A percentile compares a stretch with the other conserved stretches of the same genome.
phyloP scores from a whole-genome alignment of 805 yeast species.

The Wickerhamomyces bisporus region DNA sequence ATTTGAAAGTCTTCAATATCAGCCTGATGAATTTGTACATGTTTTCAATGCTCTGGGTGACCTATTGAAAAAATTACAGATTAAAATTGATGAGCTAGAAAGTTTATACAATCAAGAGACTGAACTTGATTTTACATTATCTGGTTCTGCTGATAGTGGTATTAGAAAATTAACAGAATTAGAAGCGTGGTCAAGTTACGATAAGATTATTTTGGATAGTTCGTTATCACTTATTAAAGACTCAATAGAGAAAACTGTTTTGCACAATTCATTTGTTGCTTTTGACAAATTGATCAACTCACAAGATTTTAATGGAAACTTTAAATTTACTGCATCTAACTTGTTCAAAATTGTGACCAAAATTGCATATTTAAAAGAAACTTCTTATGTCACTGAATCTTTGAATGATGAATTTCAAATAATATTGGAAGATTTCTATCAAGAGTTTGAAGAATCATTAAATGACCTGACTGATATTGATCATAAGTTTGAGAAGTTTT shows the following conservation, averaged over 20 bases:
- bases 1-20: conserved; percentile 17
- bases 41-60: conserved; percentile 27
- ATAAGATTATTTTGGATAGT: conserved; percentile 37
- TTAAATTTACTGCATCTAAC: conserved; percentile 13
- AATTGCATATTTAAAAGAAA: conserved; percentile 10
- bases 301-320: conserved; percentile 21
- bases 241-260: conserved; percentile 45
- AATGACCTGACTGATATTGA: conserved; percentile 29
- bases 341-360: conserved; percentile 13
- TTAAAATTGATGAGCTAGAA: conserved; percentile 50
- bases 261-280: conserved; percentile 49
- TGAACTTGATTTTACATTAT: conserved; percentile 48
- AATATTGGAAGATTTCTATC: conserved; percentile 15
- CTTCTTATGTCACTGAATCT: conserved; percentile 8
- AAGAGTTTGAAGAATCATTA: conserved; percentile 23
- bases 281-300: conserved; percentile 42
- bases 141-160: conserved; percentile 41
- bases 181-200: conserved; percentile 50
- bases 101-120: conserved; percentile 39
- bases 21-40: conserved; percentile 21
- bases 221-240: conserved; percentile 40
- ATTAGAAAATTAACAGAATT: conserved; percentile 43
- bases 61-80: conserved; percentile 30
- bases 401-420: conserved; percentile 15
- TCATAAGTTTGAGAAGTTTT: conserved; percentile 31